Evolutionary conservation across 352 stramenopile species (phyloP), one percentile per base, ranked within the genome.

Genomic region (Achlya hypogyna): DNA sequence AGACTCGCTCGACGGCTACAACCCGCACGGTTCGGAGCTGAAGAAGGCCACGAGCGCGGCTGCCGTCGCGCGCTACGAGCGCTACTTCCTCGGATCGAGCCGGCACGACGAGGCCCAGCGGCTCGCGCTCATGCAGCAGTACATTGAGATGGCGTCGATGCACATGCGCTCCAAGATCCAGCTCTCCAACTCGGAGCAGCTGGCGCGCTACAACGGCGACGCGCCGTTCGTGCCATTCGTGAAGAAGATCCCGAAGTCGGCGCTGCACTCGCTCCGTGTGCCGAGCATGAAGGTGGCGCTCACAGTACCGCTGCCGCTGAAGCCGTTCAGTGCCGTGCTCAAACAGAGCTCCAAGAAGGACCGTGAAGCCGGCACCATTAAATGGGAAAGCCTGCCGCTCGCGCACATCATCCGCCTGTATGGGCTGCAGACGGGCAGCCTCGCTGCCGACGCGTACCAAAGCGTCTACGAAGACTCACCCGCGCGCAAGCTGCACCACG

Each of bases 121-220:
- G 16, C 66, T 95, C 8, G 88, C 88, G 60, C 75, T 95, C 14
- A 93, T 95, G 81, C 81, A 93, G 54, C 78, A 95, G 67, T 95
- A 95, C 56, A 84, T 95, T 12, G 80, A 76, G 9, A 90, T 93
- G 62, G 86, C 86, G 4, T 95, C 86, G 40, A 91, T 88, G 76
- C 86, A 95, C 63, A 93, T 95, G 86, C 78, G 80, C n/a, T 93
- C 79, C 58, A 95, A 93, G 62, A 81, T 95, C 69, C 79, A 95
- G 69, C 74, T 93, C 38, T 79, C 82, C 9, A 82, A 91, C 31
- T 89, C 80, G 0, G 86, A 95, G 65, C 86, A 95, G 71, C 75
- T 74, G 25, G 82, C 78, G 4, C 73, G 82, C 29, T 86, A 93
- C 75, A 79, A 89, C 70, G 73, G 74, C 47, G 64, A 10, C 79